Base-by-base conservation (phyloP, 192 early-diverging fungal genomes). In the Mortierella antarctica region DNA sequence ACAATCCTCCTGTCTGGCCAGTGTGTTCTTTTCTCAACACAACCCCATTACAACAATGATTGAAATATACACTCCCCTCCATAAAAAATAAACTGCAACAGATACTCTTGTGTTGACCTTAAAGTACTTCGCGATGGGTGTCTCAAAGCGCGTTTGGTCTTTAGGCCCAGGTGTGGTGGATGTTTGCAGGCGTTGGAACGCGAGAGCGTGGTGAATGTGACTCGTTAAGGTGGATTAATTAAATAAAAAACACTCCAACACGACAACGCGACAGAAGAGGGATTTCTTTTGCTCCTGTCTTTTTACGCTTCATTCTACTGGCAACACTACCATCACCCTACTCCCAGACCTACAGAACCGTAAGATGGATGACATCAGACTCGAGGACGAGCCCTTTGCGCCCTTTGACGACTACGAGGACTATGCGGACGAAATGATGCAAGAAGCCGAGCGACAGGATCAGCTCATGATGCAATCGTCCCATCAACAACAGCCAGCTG, bases 331-430 rank as follows among this genome's bases (percentile, higher is more conserved):
- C 42, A 23, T 12, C 42, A 6, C 49, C 44, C 13, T 5, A 46
- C 31, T 9, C 42, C 40, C 58, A 2, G 15, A 18, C 46, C 7
- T 53, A 53, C 44, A n/a, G 3, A 57, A 44, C 23, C 46, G 7
- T 14, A 56, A n/a, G 46, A 80, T 80, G 70, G 70, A 80, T 40
- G 65, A 80, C 51, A 67, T 80, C 13, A 49, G 54, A 2, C 65
- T 72, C 1, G 70, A 80, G 7, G 70, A 72, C 52, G 77, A 68
- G 60, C 54, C 70, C 39, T 80, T 80, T 41, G 77, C 67, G 41
- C 69, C 49, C 13, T 80, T 72, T 63, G 77, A 80, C 53, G 47
- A 62, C 50, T 80, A 80, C 45, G 75, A 79, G 2, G 77, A 71
- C 56, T 72, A 68, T 42, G 63, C 44, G 11, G 77, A 80, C 54